Evolutionary conservation across 2,329 filamentous ascomycete genomes (phyloP).

Genomic region (Huntiella bhutanensis): DNA sequence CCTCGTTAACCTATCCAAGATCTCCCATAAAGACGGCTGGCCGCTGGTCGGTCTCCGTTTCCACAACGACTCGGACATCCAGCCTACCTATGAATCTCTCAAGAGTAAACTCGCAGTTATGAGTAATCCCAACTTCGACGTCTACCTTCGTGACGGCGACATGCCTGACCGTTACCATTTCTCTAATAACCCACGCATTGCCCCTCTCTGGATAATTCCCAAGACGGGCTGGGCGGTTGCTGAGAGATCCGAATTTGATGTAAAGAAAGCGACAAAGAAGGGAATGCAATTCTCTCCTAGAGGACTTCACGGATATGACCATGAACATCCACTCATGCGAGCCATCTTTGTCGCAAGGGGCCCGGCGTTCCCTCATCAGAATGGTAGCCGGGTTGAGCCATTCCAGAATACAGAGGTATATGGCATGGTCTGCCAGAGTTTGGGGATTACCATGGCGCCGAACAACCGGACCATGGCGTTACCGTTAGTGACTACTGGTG

Average conservation of each 20-base stretch:
- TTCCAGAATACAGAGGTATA: slow-evolving; percentile 96
- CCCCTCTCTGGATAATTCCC: slow-evolving; percentile 84
- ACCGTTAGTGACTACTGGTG: slow-evolving; percentile 43
- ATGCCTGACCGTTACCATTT: slow-evolving; percentile 95
- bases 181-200: slow-evolving; percentile 69
- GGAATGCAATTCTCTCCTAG: slow-evolving; percentile 51
- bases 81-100: slow-evolving; percentile 41
- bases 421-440: slow-evolving; percentile 79
- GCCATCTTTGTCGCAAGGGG: slow-evolving; percentile 87
- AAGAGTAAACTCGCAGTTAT: slow-evolving; percentile 19
- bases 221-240: slow-evolving; percentile 88
- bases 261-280: slow-evolving; percentile 23
- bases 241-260: slow-evolving; percentile 57
- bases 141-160: slow-evolving; percentile 68
- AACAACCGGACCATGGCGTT: slow-evolving; percentile 79
- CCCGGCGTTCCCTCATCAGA: slow-evolving; percentile 72
- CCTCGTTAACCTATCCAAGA: slow-evolving; percentile 55
- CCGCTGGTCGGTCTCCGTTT: slow-evolving; percentile 77
- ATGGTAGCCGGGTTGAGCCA: slow-evolving; percentile 57
- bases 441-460: slow-evolving; percentile 51
- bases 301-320: slow-evolving; percentile 86
- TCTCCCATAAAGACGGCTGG: slow-evolving; percentile 85
- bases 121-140: slow-evolving; percentile 53
- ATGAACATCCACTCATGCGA: slow-evolving; percentile 85
- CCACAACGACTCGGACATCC: slow-evolving; percentile 44